phyloP scores from a whole-genome alignment of 805 yeast species.

The Kazachstania psychrophila region DNA sequence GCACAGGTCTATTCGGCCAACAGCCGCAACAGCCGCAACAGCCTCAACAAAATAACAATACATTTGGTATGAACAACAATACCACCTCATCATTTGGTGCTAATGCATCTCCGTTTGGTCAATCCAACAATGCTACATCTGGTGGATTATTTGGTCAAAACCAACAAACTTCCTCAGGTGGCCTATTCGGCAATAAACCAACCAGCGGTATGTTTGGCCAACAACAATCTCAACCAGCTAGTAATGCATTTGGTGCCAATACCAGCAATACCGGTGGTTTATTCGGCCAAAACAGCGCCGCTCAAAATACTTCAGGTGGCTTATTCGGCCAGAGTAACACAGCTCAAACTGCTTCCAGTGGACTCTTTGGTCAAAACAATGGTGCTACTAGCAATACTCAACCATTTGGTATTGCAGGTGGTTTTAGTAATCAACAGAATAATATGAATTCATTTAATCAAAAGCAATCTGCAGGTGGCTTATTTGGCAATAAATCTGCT shows the following conservation, averaged over 20 bases:
- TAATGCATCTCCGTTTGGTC: not conserved
- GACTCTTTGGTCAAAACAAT: slow-evolving; percentile 19
- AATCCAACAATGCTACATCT: slow-evolving; percentile 16
- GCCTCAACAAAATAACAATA: slow-evolving; percentile 7
- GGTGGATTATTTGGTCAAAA: slow-evolving; percentile 23
- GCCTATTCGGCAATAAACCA: slow-evolving; percentile 34
- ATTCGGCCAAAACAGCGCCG: slow-evolving; percentile 16
- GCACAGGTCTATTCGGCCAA: slow-evolving; percentile 27
- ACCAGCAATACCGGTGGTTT: slow-evolving; percentile 23
- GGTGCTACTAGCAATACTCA: not conserved
- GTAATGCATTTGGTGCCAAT: slow-evolving; percentile 30
- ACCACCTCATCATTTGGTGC: slow-evolving; percentile 22
- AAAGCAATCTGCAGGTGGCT: slow-evolving; percentile 10
- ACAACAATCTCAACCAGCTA: slow-evolving; percentile 17
- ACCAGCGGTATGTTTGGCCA: slow-evolving; percentile 11
- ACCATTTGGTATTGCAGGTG: slow-evolving; percentile 8
- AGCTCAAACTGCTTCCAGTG: slow-evolving; percentile 7
- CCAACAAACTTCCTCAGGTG: slow-evolving; percentile 27
- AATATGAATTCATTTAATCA: not conserved
- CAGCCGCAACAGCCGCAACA: slow-evolving; percentile 14
- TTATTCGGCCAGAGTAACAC: slow-evolving; percentile 20
- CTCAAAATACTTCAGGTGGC: slow-evolving; percentile 10
- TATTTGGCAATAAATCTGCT: slow-evolving; percentile 10
- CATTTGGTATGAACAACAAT: slow-evolving; percentile 26
- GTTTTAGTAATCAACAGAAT: slow-evolving; percentile 5